Evolutionary conservation across 441 rosid species (phyloP).

Genomic region (Lepidium campestre): DNA sequence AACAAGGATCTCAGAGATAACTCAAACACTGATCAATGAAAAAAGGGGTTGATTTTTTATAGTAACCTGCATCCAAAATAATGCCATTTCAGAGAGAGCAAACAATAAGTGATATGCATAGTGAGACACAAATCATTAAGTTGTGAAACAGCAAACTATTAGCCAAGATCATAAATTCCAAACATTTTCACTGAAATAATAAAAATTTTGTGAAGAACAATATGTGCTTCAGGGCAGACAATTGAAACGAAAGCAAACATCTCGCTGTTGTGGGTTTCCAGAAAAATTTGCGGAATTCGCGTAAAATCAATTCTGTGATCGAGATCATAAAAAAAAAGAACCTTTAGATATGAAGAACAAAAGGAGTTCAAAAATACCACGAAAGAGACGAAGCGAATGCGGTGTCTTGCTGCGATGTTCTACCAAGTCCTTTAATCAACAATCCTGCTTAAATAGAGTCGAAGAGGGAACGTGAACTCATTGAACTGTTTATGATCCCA

Average conservation of each 20-base stretch:
- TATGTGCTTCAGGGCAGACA: not conserved
- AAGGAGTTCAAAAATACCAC: not conserved
- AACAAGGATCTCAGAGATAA: constrained; percentile 15
- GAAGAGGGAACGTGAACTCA: not conserved
- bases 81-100: not conserved
- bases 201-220: not conserved
- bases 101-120: not conserved
- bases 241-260: not conserved
- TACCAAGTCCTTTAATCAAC: not conserved
- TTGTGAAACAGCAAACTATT: not conserved
- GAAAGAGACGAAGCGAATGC: not conserved
- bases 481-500: not conserved
- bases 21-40: not conserved
- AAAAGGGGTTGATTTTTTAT: not conserved
- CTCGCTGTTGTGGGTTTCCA: not conserved
- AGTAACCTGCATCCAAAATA: constrained; percentile 21
- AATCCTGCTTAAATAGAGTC: constrained; percentile 7
- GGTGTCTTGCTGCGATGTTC: not conserved
- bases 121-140: not conserved
- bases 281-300: too few species aligned
- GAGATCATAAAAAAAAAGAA: too few species aligned
- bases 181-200: not conserved
- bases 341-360: not conserved
- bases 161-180: not conserved
- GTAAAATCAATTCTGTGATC: too few species aligned